Evolutionary conservation across 805 yeast genomes (phyloP), one percentile per base, ranked within the genome.

Genomic region (Teunomyces lycoperdinae): DNA sequence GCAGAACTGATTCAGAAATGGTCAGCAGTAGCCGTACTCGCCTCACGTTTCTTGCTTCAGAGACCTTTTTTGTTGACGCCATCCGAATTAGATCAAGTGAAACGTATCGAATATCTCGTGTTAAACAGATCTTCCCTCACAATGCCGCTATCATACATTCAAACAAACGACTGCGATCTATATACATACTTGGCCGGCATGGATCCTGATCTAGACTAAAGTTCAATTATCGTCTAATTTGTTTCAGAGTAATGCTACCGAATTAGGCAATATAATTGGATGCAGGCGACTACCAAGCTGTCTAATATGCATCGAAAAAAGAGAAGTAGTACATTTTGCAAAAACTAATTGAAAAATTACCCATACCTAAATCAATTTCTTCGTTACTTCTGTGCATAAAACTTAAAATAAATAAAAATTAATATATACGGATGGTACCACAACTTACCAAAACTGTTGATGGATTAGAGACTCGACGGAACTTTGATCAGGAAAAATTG

Each of bases 401-500:
- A 6, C 24, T 20, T 20, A 20, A 20, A 20, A 20, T 20, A 20
- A 20, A 20, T 20, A 20, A 20, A 14, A 9, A 10, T 13, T 10
- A 20, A 13, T 13, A 10, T 17, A 11, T 7, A 20, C 16, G 13
- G 16, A 36, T 36, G 40, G 28, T 28, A 11, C 40, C 40, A 20
- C 40, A 36, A 20, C 30, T 36, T 14, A 24, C 16, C 27, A 32
- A 10, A n/a, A n/a, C 17, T 11, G 13, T 10, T 9, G 44, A 42
- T 5, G 44, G 36, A 3, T 11, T 7, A 36, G 38, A 24, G 11
- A 16, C 29, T 4, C 26, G 33, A 7, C 33, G 10, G 9, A 20
- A 14, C 31, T 42, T 36, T 30, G 40, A 47, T 27, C 20, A 29
- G 4, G 33, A 8, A 24, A 46, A 30, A 26, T 33, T 52, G 11